phyloP scores from a whole-genome alignment of 176 grass and related monocot genomes.

The Hordeum marinum region DNA sequence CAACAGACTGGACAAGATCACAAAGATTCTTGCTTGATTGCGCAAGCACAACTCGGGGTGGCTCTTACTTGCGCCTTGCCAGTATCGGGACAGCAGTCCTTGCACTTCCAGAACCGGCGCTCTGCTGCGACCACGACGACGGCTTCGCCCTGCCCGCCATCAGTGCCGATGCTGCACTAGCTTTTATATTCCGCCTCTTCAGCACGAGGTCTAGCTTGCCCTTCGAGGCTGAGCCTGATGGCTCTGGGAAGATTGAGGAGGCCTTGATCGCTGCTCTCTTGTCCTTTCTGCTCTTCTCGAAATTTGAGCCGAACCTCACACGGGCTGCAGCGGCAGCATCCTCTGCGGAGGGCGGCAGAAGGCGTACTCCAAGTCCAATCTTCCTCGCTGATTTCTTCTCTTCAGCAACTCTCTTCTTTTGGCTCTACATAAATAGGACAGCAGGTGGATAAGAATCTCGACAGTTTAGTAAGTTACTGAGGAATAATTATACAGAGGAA shows the following conservation, averaged over 20 bases:
- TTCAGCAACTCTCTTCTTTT: constrained; percentile 79
- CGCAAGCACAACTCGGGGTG: not conserved
- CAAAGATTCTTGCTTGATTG: not conserved
- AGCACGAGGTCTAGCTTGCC: constrained; percentile 43
- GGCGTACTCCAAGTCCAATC: constrained; percentile 74
- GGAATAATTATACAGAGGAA: constrained; percentile 21
- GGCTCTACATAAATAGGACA: constrained; percentile 58
- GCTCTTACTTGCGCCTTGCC: constrained; percentile 34
- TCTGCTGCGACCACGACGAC: constrained; percentile 54
- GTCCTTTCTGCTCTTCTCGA: constrained; percentile 69
- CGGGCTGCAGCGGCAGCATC: constrained; percentile 53
- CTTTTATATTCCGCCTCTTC: constrained; percentile 78
- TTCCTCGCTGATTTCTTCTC: constrained; percentile 64
- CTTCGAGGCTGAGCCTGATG: constrained; percentile 40
- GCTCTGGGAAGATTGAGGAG: constrained; percentile 64
- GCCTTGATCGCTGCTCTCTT: constrained; percentile 85
- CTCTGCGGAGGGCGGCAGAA: constrained; percentile 69
- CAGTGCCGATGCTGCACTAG: constrained; percentile 32
- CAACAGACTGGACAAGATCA: not conserved
- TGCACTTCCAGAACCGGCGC: constrained; percentile 12
- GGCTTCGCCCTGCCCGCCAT: constrained; percentile 67
- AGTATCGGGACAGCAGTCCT: constrained; percentile 17
- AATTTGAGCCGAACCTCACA: constrained; percentile 72
- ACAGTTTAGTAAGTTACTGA: not conserved
- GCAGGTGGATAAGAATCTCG: constrained; percentile 39